Conservation (phyloP, 2,329 filamentous ascomycete species). For the Xylaria sp. region DNA sequence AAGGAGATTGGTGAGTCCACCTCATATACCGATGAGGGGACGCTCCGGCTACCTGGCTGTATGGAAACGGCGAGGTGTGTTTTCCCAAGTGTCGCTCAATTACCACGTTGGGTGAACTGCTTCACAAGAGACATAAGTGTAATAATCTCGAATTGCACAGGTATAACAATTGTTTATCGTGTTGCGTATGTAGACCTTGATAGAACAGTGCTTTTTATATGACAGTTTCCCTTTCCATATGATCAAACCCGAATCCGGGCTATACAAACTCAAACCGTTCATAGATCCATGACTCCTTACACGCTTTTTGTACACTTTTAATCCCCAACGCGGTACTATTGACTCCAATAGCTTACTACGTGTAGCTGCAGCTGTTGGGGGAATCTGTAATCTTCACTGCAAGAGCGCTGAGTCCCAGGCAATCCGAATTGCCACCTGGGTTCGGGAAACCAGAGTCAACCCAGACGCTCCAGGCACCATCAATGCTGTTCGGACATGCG, state of each 20-base stretch:
- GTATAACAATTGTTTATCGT: no score
- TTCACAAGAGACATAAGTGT: no score
- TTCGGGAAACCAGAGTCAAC: conserved; percentile 47
- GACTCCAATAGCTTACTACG: conserved; percentile 3
- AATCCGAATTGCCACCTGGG: conserved; percentile 54
- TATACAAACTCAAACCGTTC: conserved; percentile 7
- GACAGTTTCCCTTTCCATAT: neutral
- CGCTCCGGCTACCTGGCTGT: no score
- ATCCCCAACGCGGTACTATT: neutral
- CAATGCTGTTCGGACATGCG: conserved; percentile 62
- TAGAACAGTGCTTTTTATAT: neutral
- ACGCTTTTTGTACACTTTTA: neutral
- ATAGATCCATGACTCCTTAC: neutral
- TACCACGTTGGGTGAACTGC: no score
- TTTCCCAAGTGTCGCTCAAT: no score
- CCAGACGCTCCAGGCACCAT: conserved; percentile 55
- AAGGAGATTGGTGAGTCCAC: no score
- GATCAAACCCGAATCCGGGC: no score
- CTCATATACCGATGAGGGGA: no score
- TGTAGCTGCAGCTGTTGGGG: conserved; percentile 55
- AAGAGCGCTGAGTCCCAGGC: conserved; percentile 52
- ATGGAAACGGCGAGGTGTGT: no score
- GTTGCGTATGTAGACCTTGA: no score
- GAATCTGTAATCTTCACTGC: conserved; percentile 43
- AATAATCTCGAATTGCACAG: no score